phyloP scores from a whole-genome alignment of 2,329 filamentous ascomycete species.

The Septoria linicola region DNA sequence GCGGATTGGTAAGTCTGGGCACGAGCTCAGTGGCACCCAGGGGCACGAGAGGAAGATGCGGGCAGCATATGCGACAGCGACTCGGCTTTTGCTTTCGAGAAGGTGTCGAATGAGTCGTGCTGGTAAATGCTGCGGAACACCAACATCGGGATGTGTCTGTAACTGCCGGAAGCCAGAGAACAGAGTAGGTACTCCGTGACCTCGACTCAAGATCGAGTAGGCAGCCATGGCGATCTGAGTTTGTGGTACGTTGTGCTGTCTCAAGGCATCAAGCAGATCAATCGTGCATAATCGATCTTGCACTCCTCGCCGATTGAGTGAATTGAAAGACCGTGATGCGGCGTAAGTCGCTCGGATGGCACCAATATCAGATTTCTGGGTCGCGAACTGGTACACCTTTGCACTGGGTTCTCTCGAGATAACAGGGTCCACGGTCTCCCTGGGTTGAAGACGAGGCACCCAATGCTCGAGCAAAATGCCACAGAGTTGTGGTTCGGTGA shows the following conservation, averaged over 20 bases:
- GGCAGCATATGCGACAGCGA: background rate
- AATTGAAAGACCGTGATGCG: too few species aligned
- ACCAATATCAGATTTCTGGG: background rate
- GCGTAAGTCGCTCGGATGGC: background rate
- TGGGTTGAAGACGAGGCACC: background rate
- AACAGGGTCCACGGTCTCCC: background rate
- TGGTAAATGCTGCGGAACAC: constrained; percentile 4
- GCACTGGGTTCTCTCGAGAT: too few species aligned
- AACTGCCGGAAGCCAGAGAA: constrained; percentile 9
- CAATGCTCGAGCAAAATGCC: constrained; percentile 14
- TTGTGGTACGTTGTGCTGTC: background rate
- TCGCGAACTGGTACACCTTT: background rate
- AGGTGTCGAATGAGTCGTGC: constrained; percentile 8
- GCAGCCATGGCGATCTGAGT: background rate
- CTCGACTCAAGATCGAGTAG: constrained; percentile 4
- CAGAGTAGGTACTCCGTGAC: background rate
- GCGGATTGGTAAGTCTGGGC: constrained; percentile 1
- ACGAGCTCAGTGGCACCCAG: background rate
- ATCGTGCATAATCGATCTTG: too few species aligned
- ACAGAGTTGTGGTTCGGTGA: constrained; percentile 3
- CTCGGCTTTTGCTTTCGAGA: background rate
- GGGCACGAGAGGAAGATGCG: constrained; percentile 6
- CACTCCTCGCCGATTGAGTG: too few species aligned
- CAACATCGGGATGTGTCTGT: constrained; percentile 4
- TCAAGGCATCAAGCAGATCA: constrained; percentile 10